phyloP scores from a whole-genome alignment of 495 filamentous ascomycete species.

The Bathelium albidoporum region DNA sequence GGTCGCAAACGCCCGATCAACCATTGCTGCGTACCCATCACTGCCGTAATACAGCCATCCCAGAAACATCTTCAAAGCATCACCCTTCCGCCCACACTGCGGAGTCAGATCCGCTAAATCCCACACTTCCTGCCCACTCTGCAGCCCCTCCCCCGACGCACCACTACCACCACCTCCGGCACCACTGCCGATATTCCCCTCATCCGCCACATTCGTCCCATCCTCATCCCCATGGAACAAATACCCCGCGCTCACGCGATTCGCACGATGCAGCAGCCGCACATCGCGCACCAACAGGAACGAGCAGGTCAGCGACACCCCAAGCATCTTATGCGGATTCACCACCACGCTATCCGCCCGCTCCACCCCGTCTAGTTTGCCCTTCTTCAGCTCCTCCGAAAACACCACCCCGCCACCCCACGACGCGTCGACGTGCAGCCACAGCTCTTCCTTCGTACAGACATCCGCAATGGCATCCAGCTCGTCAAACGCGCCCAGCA shows the following conservation, averaged over 20 bases:
- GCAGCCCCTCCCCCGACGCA: slow-evolving; percentile 12
- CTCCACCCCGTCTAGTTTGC: slow-evolving; percentile 54
- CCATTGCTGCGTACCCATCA: slow-evolving; percentile 39
- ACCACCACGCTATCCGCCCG: slow-evolving; percentile 71
- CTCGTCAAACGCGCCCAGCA: slow-evolving; percentile 81
- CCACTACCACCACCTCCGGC: too few relatives aligned
- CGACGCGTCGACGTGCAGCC: slow-evolving; percentile 83
- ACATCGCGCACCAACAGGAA: slow-evolving; percentile 74
- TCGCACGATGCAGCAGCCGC: slow-evolving; percentile 64
- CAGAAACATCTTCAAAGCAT: slow-evolving; percentile 77
- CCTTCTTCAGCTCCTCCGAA: slow-evolving; percentile 49
- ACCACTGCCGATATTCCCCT: slow-evolving; percentile 4
- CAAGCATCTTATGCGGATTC: slow-evolving; percentile 96
- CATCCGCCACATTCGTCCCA: slow-evolving; percentile 4
- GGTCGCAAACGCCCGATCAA: slow-evolving; percentile 58
- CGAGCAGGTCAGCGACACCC: slow-evolving; percentile 79
- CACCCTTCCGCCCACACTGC: slow-evolving; percentile 80
- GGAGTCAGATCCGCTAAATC: slow-evolving; percentile 90
- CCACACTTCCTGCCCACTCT: slow-evolving; percentile 49
- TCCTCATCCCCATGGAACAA: slow-evolving; percentile 20
- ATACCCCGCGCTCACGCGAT: slow-evolving; percentile 79
- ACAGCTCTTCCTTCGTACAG: slow-evolving; percentile 61
- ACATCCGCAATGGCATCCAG: slow-evolving; percentile 60
- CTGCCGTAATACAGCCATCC: slow-evolving; percentile 82
- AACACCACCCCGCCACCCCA: slow-evolving; percentile 87